Evolutionary conservation across 176 grass and related monocot species (phyloP).

Genomic region (Eragrostis curvula): DNA sequence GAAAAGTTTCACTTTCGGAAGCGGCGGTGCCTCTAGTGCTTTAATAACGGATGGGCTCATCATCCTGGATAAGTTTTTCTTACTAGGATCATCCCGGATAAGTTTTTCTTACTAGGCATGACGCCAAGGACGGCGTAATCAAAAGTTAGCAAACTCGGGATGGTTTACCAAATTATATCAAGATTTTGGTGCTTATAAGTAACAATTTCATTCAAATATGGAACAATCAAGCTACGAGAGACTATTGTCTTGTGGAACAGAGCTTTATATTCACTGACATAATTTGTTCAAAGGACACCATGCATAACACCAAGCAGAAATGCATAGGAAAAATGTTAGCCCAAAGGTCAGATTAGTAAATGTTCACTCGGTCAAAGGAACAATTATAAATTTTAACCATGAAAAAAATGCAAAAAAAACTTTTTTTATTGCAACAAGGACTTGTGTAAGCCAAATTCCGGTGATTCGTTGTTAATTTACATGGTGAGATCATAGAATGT

Average conservation of each 20-base stretch:
- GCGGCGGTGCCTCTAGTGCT: background rate
- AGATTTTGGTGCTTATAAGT: background rate
- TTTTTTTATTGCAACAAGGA: background rate
- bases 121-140: constrained; percentile 33
- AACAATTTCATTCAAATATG: background rate
- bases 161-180: constrained; percentile 25
- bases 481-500: background rate
- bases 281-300: background rate
- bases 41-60: background rate
- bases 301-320: background rate
- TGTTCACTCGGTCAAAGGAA: background rate
- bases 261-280: background rate
- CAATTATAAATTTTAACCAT: background rate
- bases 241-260: background rate
- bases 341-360: background rate
- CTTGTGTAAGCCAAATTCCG: background rate
- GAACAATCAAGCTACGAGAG: background rate
- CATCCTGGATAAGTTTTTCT: too few relatives aligned
- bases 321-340: too few relatives aligned
- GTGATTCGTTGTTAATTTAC: background rate
- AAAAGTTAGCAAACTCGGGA: background rate
- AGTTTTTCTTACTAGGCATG: constrained; percentile 19
- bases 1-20: background rate
- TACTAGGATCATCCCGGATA: too few relatives aligned
- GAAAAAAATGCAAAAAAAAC: background rate